Evolutionary conservation across 2,329 filamentous ascomycete species (phyloP), one percentile per base, ranked within the genome.

Genomic region (Beauveria asiatica): DNA sequence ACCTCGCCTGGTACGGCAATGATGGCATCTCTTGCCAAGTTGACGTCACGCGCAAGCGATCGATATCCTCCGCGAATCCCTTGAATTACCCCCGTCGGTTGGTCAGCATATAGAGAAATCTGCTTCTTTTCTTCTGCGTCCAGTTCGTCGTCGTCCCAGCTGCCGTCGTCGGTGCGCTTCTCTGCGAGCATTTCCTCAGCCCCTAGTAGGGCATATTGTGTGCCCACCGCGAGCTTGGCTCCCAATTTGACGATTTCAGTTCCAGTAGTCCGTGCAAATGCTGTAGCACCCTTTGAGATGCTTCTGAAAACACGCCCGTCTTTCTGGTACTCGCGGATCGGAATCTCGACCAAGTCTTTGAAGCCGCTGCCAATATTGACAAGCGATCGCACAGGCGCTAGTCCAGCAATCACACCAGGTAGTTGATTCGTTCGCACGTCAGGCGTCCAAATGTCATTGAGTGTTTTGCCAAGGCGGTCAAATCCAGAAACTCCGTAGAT

Each of bases 391-490:
- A 97, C 87, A 1, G 92, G 90, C 0, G 92, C 92, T 6, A 99
- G 79, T 21, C 94, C 94, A 3, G 92, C 90, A 41, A 99, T 81
- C 1, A 99, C 89, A 1, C 88, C 86, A 1, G 92, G 91, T 5
- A 99, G 85, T 72, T 99, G 94, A 65, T 93, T 95, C 17, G 83
- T 79, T 70, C 89, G 91, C 59, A 99, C 89, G 70, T 99, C 93
- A 1, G 92, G 92, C 82, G 87, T 95, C 94, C 94, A 99, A 48
- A 97, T 90, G 70, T 96, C 91, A 69, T 97, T 97, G 39, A 99
- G 82, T 2, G 88, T 93, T 72, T 92, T 85, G 58, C 94, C 92
- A 2, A 99, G 81, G 54, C 89, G 86, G 66, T 97, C 92, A 66
- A 97, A 97, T 0, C 94, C 94, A 8, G 86, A 86, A 1, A 96